Percentiles rank a stretch among this genome's conserved stretches.
Conservation (phyloP, 768 basidiomycete genomes). For the Mycena crocata region DNA sequence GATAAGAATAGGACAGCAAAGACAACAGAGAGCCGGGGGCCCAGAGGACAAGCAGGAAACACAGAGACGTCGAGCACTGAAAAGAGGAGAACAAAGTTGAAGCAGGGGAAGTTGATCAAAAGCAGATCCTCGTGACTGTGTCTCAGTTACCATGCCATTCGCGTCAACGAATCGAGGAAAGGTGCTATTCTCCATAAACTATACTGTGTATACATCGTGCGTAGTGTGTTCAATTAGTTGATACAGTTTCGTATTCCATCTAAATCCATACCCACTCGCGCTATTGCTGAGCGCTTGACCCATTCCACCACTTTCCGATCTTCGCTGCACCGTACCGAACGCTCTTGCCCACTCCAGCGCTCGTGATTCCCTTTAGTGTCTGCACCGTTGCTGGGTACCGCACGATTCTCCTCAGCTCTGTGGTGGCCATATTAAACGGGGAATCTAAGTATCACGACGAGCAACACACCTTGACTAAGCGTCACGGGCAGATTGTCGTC, state of each 20-base stretch:
- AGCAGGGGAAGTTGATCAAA: conserved; percentile 10
- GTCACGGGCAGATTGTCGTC: conserved; percentile 67
- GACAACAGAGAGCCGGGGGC: conserved; percentile 9
- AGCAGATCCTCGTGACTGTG: conserved; percentile 14
- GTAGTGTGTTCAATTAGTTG: conserved; percentile 24
- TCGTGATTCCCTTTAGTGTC: conserved; percentile 86
- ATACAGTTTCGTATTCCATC: conserved; percentile 30
- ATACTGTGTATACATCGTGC: conserved; percentile 12
- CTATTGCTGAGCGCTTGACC: conserved; percentile 36
- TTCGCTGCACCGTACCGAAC: conserved; percentile 80
- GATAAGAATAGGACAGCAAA: conserved; percentile 19
- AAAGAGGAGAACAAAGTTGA: conserved; percentile 5
- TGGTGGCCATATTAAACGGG: conserved; percentile 1
- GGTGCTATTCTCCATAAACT: no score
- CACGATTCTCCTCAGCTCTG: conserved; percentile 85
- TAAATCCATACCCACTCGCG: conserved; percentile 21
- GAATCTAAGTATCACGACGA: neutral
- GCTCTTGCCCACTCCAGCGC: conserved; percentile 85
- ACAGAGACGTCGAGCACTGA: conserved; percentile 20
- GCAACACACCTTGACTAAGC: conserved; percentile 63
- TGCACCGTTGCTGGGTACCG: conserved; percentile 87
- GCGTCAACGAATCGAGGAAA: no score
- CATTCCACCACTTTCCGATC: conserved; percentile 85
- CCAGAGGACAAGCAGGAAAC: conserved; percentile 15
- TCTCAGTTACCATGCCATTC: conserved; percentile 5